Evolutionary conservation across 768 basidiomycete genomes (phyloP).

Genomic region (Lactarius trivialis): DNA sequence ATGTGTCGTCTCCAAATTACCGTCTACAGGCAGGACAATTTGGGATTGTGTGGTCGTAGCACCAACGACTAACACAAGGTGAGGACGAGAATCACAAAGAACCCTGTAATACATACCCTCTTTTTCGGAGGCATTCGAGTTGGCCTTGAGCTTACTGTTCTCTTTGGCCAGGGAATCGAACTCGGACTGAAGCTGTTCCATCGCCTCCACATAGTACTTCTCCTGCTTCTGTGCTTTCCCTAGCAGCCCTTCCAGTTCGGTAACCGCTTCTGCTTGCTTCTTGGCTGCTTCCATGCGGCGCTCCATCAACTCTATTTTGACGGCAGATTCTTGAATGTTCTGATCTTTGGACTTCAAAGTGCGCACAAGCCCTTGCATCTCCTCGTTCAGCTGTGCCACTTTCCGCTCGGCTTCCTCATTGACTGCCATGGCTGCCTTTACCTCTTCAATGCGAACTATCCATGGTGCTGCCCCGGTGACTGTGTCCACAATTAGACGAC

Average conservation of each 20-base stretch:
- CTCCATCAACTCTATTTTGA: conserved; percentile 95
- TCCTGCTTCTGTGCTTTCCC: conserved; percentile 82
- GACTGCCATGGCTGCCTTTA: conserved; percentile 75
- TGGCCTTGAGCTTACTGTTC: conserved; percentile 71
- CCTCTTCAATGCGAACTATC: conserved; percentile 72
- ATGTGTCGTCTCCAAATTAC: conserved; percentile 80
- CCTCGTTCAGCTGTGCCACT: conserved; percentile 78
- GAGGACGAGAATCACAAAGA: conserved; percentile 4
- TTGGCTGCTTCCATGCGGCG: conserved; percentile 86
- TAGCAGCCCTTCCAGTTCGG: conserved; percentile 75
- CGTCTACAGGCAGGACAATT: conserved; percentile 65
- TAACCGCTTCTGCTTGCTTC: conserved; percentile 80
- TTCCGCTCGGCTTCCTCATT: conserved; percentile 92
- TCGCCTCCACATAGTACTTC: conserved; percentile 83
- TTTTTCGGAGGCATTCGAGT: conserved; percentile 59
- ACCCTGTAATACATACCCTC: conserved; percentile 45
- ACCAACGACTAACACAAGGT: conserved; percentile 31
- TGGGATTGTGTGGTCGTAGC: conserved; percentile 47
- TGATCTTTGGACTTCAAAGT: conserved; percentile 87
- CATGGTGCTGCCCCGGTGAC: conserved; percentile 79
- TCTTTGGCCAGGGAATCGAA: conserved; percentile 84
- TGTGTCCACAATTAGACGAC: conserved; percentile 27
- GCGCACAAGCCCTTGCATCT: conserved; percentile 81
- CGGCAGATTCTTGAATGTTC: conserved; percentile 75
- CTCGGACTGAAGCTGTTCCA: conserved; percentile 89